Evolutionary conservation across 2,329 filamentous ascomycete species (phyloP).

Genomic region (Aspergillus piperis): DNA sequence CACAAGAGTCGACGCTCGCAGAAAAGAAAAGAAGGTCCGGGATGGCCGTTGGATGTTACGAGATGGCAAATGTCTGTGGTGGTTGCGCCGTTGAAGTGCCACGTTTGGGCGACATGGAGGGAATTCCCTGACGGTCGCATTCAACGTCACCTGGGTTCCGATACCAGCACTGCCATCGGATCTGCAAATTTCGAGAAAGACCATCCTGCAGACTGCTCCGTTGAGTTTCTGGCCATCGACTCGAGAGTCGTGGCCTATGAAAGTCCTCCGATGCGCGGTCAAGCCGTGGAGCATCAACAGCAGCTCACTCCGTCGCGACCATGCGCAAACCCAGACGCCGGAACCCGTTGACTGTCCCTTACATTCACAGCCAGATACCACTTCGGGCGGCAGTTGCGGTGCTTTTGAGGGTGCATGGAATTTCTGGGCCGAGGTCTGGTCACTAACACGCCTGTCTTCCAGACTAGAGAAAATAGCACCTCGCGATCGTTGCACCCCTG

Average conservation of each 20-base stretch:
- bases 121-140: slow-evolving; percentile 20
- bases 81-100: slow-evolving; percentile 13
- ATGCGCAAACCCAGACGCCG: background rate
- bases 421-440: slow-evolving; percentile 5
- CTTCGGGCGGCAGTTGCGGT: background rate
- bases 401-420: background rate
- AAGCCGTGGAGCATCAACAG: background rate
- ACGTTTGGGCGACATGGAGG: slow-evolving; percentile 5
- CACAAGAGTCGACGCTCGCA: background rate
- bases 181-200: background rate
- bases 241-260: background rate
- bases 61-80: slow-evolving; percentile 3
- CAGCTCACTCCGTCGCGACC: background rate
- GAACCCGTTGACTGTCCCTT: background rate
- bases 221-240: background rate
- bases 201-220: background rate
- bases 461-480: slow-evolving; percentile 14
- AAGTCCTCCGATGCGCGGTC: background rate
- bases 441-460: slow-evolving; percentile 17
- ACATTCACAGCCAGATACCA: background rate
- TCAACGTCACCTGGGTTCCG: slow-evolving; percentile 3
- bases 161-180: background rate
- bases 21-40: background rate
- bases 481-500: slow-evolving; percentile 4
- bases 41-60: slow-evolving; percentile 5